Base-by-base conservation (phyloP, 257 asterid genomes). In the Leptodermis oblonga region DNA sequence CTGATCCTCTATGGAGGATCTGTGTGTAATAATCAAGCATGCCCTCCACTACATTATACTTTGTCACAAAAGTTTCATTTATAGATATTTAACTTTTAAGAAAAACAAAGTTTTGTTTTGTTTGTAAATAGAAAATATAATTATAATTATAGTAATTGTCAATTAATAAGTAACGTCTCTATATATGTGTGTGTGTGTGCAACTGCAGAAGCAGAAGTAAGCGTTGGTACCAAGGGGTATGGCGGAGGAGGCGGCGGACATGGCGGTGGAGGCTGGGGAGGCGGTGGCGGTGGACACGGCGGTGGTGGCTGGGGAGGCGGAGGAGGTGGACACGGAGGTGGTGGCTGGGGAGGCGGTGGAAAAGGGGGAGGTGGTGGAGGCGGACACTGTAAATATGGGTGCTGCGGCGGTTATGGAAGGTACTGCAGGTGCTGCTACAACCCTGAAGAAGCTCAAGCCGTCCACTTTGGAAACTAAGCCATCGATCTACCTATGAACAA, bases 381-480 rank as follows among this genome's bases (percentile, higher is more conserved):
- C 3, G 67, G 71, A 13, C 72, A 65, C 7, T 65, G 72, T 15
- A 66, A 62, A 33, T 66, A 30, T 10, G 59, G 73, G 15, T 65
- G 68, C 39, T 67, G 77, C 26, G 77, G 67, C 6, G 37, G 66
- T 8, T n/a, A 67, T 4, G 69, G 73, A 1, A 22, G 36, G 4
- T 37, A 52, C 30, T 74, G 72, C 46, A 22, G 49, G 28, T 73
- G 78, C 70, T 74, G 69, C 46, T 54, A 45, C 62, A 48, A 31
- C 26, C 25, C 49, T 39, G 48, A 74, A 36, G 73, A 68, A 68
- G 65, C 73, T 26, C 62, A 37, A 49, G 43, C 73, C 13, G 14
- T 56, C 31, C 46, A 55, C 0, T 3, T 59, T 7, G 56, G 25
- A 12, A 45, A 65, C 23, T 46, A 49, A 68, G 42, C 68, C 33